Base-by-base conservation (phyloP, 2,329 filamentous ascomycete species). In the Penicillium sp. region DNA sequence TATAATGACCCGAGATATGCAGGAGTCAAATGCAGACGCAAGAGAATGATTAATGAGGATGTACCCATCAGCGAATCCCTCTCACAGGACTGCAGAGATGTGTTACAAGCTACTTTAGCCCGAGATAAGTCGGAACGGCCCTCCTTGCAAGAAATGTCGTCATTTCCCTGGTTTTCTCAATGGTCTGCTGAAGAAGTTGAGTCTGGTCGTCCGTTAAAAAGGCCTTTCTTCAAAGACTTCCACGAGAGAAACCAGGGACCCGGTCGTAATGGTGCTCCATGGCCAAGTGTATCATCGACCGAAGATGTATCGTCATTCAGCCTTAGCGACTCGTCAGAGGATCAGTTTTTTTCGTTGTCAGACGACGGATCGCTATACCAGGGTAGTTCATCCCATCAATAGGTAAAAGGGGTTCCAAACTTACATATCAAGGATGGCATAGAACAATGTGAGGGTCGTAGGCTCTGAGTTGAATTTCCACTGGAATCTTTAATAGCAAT, bases 81-180 rank as follows among this genome's bases (percentile, higher is more conserved):
- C 11, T 66, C 66, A 6, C 68, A 70, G 51, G 69, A 69, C 47
- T 72, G 68, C 39, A 60, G 60, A 27, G 70, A 72, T 52, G 56
- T 64, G 10, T 44, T 72, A 41, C 61, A 58, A 38, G 48, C 55
- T 26, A 60, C 67, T 56, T 47, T 72, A 19, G 55, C 56, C 9
- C 66, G 59, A 45, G 53, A 70, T 3, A 54, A 56, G 11, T 27
- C 34, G 9, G 30, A 66, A 14, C 57, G 69, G 42, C 64, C 68
- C 4, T 60, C 51, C 0, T 45, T 72, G 13, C 48, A 53, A 16
- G 62, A 63, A 39, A 19, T 70, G 55, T 45, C 36, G 8, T 47
- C 56, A 7, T 67, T 66, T 45, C 65, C 66, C 11, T 70, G 67
- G 68, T 70, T 68, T 43, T 44, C 51, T 4, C 57, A 59, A 10